A percentile compares a stretch with the other conserved stretches of the same genome.
Conservation (phyloP, 805 yeast genomes). For the Suhomyces prunicola region DNA sequence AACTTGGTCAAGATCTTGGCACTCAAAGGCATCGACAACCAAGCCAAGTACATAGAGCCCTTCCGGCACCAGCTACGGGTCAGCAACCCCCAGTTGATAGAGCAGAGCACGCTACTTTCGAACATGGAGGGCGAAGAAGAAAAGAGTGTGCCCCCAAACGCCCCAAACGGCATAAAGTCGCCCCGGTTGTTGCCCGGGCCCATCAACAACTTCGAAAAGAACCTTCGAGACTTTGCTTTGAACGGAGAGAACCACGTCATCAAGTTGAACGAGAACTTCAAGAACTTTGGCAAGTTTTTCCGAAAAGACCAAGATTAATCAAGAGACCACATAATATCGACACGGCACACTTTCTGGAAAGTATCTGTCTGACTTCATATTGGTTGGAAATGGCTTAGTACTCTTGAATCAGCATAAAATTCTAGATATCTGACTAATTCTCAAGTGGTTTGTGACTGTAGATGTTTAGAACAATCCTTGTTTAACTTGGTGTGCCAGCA, state of each 20-base stretch:
- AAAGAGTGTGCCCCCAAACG: not conserved
- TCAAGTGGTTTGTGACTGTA: no score
- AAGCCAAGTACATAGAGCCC: slow-evolving; percentile 32
- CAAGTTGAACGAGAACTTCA: slow-evolving; percentile 64
- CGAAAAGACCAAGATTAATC: slow-evolving; percentile 28
- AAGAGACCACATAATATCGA: no score
- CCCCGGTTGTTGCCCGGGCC: slow-evolving; percentile 24
- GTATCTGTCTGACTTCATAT: no score
- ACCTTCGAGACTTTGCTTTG: slow-evolving; percentile 44
- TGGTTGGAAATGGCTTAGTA: no score
- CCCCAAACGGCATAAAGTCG: slow-evolving; percentile 11
- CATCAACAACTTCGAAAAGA: slow-evolving; percentile 45
- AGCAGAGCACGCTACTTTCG: slow-evolving; percentile 28
- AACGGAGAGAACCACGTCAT: slow-evolving; percentile 59
- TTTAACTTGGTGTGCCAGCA: no score
- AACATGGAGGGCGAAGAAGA: slow-evolving; percentile 28
- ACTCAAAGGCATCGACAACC: slow-evolving; percentile 53
- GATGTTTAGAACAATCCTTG: no score
- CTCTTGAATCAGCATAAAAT: no score
- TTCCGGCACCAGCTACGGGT: slow-evolving; percentile 35
- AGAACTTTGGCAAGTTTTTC: slow-evolving; percentile 55
- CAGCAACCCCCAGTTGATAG: slow-evolving; percentile 22
- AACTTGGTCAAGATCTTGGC: slow-evolving; percentile 66
- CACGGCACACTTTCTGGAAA: no score
- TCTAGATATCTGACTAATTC: no score